A percentile compares a stretch with the other conserved stretches of the same genome.
phyloP scores from a whole-genome alignment of 257 asterid species.

The Plectranthus barbatus region DNA sequence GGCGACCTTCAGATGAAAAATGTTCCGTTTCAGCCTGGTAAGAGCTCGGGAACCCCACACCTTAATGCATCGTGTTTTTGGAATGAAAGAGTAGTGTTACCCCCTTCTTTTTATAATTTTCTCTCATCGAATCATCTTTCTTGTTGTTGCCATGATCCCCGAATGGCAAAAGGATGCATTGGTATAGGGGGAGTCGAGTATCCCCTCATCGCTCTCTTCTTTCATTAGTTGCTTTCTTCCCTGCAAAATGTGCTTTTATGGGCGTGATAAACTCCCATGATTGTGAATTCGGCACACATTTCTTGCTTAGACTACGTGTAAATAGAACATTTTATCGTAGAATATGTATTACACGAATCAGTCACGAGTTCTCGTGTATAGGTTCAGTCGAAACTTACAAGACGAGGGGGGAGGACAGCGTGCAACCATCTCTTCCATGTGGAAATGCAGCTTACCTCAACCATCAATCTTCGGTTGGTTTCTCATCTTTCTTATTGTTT shows the following conservation, averaged over 20 bases:
- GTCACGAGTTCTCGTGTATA: constrained; percentile 3
- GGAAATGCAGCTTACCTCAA: constrained; percentile 29
- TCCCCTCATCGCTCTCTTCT: neutral
- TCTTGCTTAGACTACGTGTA: neutral
- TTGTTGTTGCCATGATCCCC: neutral
- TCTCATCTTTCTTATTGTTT: constrained; percentile 8
- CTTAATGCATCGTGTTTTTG: neutral
- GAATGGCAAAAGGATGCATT: neutral
- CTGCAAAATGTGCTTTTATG: neutral
- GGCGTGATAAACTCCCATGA: neutral
- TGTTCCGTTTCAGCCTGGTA: constrained; percentile 38
- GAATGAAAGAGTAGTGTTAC: neutral
- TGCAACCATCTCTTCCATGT: constrained; percentile 15
- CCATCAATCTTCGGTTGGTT: constrained; percentile 42
- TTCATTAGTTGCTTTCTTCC: neutral
- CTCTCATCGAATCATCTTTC: neutral
- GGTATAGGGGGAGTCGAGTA: neutral
- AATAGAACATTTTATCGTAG: neutral
- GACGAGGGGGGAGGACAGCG: constrained; percentile 24
- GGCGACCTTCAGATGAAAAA: constrained; percentile 28
- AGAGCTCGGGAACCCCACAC: neutral
- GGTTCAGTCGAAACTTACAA: constrained; percentile 20
- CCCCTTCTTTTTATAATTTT: neutral
- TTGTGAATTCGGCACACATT: too few species aligned
- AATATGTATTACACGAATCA: neutral